These are phyloP conservation scores for Emericellopsis cladophorae DNA, from an alignment of 2,329 filamentous ascomycete genomes.

Conservation along the genomic window DNA sequence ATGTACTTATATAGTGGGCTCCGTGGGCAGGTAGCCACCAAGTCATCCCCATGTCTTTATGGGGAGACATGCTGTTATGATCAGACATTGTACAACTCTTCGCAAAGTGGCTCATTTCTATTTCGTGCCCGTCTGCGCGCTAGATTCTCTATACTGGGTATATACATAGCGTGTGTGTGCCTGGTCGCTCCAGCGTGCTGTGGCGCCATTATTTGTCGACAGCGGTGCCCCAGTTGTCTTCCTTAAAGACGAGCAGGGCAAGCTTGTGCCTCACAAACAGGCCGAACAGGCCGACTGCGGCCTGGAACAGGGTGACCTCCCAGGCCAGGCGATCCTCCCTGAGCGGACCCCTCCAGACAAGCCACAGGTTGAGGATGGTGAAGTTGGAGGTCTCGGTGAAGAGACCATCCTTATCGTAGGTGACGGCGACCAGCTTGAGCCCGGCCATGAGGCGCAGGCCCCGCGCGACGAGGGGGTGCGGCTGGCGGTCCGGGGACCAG, in stretches of 20 bases:
- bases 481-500: constrained; percentile 57
- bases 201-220: constrained; percentile 7
- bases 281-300: constrained; percentile 62
- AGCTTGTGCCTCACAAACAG: constrained; percentile 77
- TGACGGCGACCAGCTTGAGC: constrained; percentile 56
- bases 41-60: too few relatives aligned
- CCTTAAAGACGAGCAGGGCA: constrained; percentile 77
- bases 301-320: constrained; percentile 72
- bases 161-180: too few relatives aligned
- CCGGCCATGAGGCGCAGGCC: constrained; percentile 56
- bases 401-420: constrained; percentile 51
- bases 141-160: too few relatives aligned
- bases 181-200: too few relatives aligned
- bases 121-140: too few relatives aligned
- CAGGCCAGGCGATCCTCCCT: constrained; percentile 72
- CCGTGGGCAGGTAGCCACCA: too few relatives aligned
- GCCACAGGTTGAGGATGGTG: constrained; percentile 89
- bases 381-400: constrained; percentile 80
- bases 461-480: constrained; percentile 47
- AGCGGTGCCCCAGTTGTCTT: constrained; percentile 58
- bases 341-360: constrained; percentile 88
- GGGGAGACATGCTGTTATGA: too few relatives aligned
- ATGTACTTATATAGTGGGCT: too few relatives aligned
- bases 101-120: too few relatives aligned
- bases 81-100: too few relatives aligned